Conservation (phyloP, 306 rosid genomes). For the Comarum palustre region DNA sequence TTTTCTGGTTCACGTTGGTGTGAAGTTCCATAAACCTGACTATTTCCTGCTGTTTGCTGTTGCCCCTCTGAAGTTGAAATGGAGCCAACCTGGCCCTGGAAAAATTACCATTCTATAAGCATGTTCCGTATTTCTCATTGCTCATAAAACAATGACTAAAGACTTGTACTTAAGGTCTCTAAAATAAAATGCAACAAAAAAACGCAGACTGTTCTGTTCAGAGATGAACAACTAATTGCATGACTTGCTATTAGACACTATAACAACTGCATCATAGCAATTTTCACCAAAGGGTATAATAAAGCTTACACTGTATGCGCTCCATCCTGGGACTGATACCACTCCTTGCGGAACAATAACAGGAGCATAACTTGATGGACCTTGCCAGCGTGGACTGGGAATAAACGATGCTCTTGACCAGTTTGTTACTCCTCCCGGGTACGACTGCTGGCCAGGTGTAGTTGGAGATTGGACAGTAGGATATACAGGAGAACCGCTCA, state of each 20-base stretch:
- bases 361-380: constrained; percentile 86
- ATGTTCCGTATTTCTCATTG: constrained; percentile 21
- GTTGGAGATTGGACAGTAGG: constrained; percentile 88
- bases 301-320: constrained; percentile 72
- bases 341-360: constrained; percentile 88
- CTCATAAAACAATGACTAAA: constrained; percentile 3
- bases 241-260: not conserved
- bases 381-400: constrained; percentile 97
- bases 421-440: constrained; percentile 73
- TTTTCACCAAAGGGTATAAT: constrained; percentile 24
- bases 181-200: not conserved
- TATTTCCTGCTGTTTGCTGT: constrained; percentile 62
- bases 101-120: constrained; percentile 33
- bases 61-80: constrained; percentile 66
- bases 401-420: constrained; percentile 91
- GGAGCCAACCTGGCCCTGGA: constrained; percentile 89
- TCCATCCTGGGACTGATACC: constrained; percentile 93
- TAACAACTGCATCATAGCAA: constrained; percentile 7
- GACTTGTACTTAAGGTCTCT: not conserved
- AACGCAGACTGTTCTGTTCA: not conserved
- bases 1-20: constrained; percentile 57
- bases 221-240: not conserved
- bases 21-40: constrained; percentile 67
- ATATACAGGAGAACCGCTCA: constrained; percentile 79
- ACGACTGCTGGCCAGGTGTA: constrained; percentile 84